Base-by-base conservation (phyloP, 805 yeast genomes). In the Ogataea philodendri region DNA sequence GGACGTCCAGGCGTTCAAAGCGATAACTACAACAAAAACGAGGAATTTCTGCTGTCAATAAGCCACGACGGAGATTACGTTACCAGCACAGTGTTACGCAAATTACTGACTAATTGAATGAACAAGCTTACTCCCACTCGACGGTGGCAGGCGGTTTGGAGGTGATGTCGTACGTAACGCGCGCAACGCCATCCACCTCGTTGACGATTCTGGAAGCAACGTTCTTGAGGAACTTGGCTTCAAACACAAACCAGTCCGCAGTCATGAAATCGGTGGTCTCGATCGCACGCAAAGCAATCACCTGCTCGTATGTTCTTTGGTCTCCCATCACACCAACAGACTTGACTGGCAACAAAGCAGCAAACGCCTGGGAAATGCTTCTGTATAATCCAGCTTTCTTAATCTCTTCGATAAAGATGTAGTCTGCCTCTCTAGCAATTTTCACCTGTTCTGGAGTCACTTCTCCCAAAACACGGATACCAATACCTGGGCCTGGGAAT, bases 401-500 rank as follows among this genome's bases (percentile, higher is more conserved):
- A 63, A 93, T 93, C 73, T 93, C 99, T 67, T 85, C 95, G 59
- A 93, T 93, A 74, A 85, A 93, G 55, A 93, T 93, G 65, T 71
- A 74, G 64, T 93, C 99, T 45, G 99, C 98, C 62, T 87, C 90
- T 69, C 97, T 84, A 28, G 97, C 98, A 60, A 93, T 93, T 59
- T 79, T 90, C 39, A 93, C 93, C 70, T 93, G 98, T 49, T 72
- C 79, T 51, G 78, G 84, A 41, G 96, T 85, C 46, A 93, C 97
- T 70, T 90, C 97, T 53, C 99, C 99, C 31, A 93, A 72, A 38
- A 93, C 94, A 69, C 99, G 83, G 64, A 93, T 93, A 52, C 97
- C 99, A 60, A 93, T 84, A 72, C 99, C 99, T 63, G 99, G 99
- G 62, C 99, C 99, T 55, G 99, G 99, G 95, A 93, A 93, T 39